phyloP scores from a whole-genome alignment of 805 yeast species.

The Barnettozyma botsteinii region DNA sequence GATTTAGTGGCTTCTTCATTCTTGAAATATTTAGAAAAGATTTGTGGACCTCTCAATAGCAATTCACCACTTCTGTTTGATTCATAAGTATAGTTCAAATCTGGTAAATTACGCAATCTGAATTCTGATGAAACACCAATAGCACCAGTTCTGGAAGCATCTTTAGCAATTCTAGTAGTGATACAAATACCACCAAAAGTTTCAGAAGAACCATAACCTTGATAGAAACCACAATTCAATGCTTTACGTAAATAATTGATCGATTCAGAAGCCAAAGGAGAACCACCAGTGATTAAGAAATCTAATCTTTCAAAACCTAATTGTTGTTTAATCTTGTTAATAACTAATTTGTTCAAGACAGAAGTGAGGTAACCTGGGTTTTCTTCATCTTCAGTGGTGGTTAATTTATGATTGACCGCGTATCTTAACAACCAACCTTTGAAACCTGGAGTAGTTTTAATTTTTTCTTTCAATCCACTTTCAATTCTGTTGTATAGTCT shows the following conservation, averaged over 20 bases:
- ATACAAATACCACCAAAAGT: slow-evolving; percentile 56
- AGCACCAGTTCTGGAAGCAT: slow-evolving; percentile 51
- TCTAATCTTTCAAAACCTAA: slow-evolving; percentile 43
- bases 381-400: slow-evolving; percentile 28
- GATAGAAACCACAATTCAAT: slow-evolving; percentile 47
- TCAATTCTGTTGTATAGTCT: slow-evolving; percentile 59
- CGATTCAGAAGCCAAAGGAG: slow-evolving; percentile 63
- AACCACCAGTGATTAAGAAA: slow-evolving; percentile 51
- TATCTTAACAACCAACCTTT: slow-evolving; percentile 36
- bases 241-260: slow-evolving; percentile 57
- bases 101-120: slow-evolving; percentile 58
- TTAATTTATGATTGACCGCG: slow-evolving; percentile 38
- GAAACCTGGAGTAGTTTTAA: slow-evolving; percentile 38
- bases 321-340: slow-evolving; percentile 38
- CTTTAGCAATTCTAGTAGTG: slow-evolving; percentile 43
- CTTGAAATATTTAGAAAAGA: slow-evolving; percentile 51
- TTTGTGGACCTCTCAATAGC: slow-evolving; percentile 58
- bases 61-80: slow-evolving; percentile 53
- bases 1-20: slow-evolving; percentile 48
- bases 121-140: slow-evolving; percentile 50
- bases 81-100: slow-evolving; percentile 45
- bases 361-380: slow-evolving; percentile 27
- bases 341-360: slow-evolving; percentile 34
- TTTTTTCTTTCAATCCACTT: slow-evolving; percentile 48
- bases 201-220: slow-evolving; percentile 78